Evolutionary conservation across 306 rosid species (phyloP).

Genomic region (Lathyrus aphaca): DNA sequence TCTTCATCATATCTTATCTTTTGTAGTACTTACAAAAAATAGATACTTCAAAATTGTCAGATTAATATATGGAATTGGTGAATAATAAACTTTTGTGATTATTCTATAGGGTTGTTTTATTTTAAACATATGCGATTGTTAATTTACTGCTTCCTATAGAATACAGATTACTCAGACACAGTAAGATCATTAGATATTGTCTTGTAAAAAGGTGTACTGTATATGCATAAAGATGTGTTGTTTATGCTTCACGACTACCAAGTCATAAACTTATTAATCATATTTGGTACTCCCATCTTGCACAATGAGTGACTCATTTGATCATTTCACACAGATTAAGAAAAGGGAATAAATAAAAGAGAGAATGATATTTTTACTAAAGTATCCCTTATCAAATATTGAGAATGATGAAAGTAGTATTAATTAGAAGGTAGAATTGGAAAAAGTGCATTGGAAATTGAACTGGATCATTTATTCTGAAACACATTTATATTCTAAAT

Average conservation of each 20-base stretch:
- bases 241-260: constrained; percentile 1
- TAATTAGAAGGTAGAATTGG: too few species aligned
- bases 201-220: background rate
- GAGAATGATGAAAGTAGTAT: too few species aligned
- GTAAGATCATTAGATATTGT: constrained; percentile 17
- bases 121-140: background rate
- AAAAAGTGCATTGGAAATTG: too few species aligned
- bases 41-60: background rate
- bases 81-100: background rate
- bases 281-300: too few species aligned
- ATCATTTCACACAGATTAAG: too few species aligned
- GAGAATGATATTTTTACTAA: too few species aligned
- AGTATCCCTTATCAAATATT: too few species aligned
- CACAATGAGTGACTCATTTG: too few species aligned
- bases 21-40: background rate
- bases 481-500: too few species aligned
- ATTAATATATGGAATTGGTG: background rate
- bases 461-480: too few species aligned
- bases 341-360: too few species aligned
- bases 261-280: constrained; percentile 7
- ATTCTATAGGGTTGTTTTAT: background rate
- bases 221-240: constrained; percentile 6
- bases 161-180: background rate
- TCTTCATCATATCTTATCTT: background rate
- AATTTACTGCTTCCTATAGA: background rate